Evolutionary conservation across 1,284 basidiomycete species (phyloP), one percentile per base, ranked within the genome.

Genomic region (Ceratobasidium sp.): DNA sequence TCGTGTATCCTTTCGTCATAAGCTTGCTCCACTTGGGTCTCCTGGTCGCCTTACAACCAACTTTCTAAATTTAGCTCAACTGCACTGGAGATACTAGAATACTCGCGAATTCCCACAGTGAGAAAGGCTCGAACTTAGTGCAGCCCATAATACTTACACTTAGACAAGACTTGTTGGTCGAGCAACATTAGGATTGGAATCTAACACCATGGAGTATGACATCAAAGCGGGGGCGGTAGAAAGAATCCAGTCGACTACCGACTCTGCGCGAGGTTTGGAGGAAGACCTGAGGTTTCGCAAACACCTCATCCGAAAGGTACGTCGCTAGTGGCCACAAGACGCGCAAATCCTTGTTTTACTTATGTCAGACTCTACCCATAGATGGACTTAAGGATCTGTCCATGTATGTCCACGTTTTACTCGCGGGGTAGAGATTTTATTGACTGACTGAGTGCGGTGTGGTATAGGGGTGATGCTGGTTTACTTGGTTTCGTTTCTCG

Each of bases 401-500:
- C 67, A 19, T 72, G 67, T 72, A 29, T n/a, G 67, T 72, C 45
- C 41, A 24, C 36, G 29, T 22, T 44, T 22, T 14, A n/a, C 50
- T 22, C 7, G 59, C 47, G 24, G 3, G 24, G 19, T 9, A 19
- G 17, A 7, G 17, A 29, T 59, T 31, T 22, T n/a, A 17, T 51
- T 19, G 33, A 44, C 29, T 56, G 17, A 67, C 54, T 17, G 22
- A 24, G n/a, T 29, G 5, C n/a, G n/a, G 5, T 67, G 7, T 41
- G 27, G 29, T 29, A 27, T 59, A 72, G 67, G 67, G 67, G 76
- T 77, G 36, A 76, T 76, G 76, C 31, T 74, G 29, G 57, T 76
- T 7, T 76, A 77, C 62, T 72, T 77, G 15, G 51, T 75, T 17
- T 66, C 69, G 17, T 77, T 77, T 62, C 65, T 77, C 41, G 74